Evolutionary conservation across 345 rosid genomes (phyloP).

Genomic region (Zanthoxylum bungeanum): DNA sequence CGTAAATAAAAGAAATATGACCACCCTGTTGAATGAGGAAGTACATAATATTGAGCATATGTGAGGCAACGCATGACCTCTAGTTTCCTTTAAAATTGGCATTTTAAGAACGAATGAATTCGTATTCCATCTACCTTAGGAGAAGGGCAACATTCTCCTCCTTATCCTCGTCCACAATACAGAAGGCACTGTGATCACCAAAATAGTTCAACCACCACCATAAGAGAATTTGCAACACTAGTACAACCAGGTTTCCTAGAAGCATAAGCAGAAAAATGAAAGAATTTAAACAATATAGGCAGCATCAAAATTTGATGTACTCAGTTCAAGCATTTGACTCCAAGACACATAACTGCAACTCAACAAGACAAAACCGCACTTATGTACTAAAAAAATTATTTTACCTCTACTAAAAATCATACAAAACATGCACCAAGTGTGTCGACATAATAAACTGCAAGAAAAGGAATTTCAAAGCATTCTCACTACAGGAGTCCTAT

Average conservation of each 20-base stretch:
- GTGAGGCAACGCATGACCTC: not conserved
- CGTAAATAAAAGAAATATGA: not conserved
- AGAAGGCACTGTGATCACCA: not conserved
- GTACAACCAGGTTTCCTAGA: not conserved
- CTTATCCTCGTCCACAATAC: not conserved
- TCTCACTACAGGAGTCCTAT: too few species aligned
- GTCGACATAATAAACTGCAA: too few species aligned
- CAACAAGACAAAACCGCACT: not conserved
- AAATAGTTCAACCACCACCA: not conserved
- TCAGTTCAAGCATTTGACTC: not conserved
- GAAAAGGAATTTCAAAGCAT: too few species aligned
- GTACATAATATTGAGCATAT: not conserved
- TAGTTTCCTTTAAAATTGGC: not conserved
- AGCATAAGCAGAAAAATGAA: not conserved
- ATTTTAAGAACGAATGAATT: not conserved
- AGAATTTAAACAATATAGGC: not conserved
- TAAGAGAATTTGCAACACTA: not conserved
- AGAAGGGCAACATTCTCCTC: not conserved
- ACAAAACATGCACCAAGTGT: too few species aligned
- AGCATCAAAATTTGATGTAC: not conserved
- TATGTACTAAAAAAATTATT: too few species aligned
- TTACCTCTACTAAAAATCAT: too few species aligned
- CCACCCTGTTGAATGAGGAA: not conserved
- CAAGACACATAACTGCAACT: not conserved
- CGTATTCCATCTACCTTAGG: not conserved